Conservation (phyloP, 148 eudicot genomes). For the Cornus suecica region DNA sequence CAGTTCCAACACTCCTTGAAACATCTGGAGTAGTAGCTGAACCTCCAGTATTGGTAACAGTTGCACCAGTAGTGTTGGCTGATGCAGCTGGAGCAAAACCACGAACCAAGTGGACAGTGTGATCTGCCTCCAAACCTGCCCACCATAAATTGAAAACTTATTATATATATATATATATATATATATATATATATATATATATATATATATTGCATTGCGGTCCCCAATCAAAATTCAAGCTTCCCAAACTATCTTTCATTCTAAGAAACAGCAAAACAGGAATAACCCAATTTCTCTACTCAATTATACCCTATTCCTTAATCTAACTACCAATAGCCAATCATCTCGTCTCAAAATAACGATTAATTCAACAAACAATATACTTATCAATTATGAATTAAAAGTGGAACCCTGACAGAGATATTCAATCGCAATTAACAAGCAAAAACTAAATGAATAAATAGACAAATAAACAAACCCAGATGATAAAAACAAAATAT, state of each 20-base stretch:
- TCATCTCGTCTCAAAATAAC: too few relatives aligned
- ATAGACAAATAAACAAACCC: too few relatives aligned
- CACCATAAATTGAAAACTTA: slow-evolving; percentile 4
- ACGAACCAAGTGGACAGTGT: slow-evolving; percentile 59
- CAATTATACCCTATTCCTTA: neutral
- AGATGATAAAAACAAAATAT: too few relatives aligned
- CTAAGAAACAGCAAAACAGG: neutral
- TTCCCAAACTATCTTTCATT: too few relatives aligned
- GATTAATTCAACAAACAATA: neutral
- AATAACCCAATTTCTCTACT: neutral
- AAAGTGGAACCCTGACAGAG: too few relatives aligned
- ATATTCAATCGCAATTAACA: too few relatives aligned
- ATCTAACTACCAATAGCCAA: neutral
- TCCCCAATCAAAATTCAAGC: neutral
- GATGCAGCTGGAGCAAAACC: slow-evolving; percentile 44
- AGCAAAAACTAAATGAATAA: too few relatives aligned
- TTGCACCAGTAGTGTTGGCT: slow-evolving; percentile 18
- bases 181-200: too few relatives aligned
- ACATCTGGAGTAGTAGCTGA: slow-evolving; percentile 25
- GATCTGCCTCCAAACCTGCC: slow-evolving; percentile 52
- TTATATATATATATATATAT: too few relatives aligned
- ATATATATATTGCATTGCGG: neutral
- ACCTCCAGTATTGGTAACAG: slow-evolving; percentile 26
- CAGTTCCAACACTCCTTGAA: slow-evolving; percentile 22
- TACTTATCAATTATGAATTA: too few relatives aligned